A percentile compares a stretch with the other conserved stretches of the same genome.
Evolutionary conservation across 2,329 filamentous ascomycete species (phyloP).

Genomic region (Penicillium oxalicum): DNA sequence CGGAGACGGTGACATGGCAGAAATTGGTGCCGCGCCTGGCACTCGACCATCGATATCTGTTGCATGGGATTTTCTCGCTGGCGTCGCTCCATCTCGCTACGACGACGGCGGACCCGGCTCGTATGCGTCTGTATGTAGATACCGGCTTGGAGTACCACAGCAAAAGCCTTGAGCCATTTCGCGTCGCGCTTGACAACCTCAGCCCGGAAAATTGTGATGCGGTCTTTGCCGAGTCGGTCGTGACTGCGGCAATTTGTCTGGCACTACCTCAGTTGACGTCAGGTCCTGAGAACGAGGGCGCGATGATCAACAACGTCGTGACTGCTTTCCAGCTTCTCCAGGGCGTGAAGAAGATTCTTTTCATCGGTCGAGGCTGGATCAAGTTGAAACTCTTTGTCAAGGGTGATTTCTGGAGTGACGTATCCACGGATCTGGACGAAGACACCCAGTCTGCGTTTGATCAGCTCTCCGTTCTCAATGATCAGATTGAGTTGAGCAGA

Average conservation of each 20-base stretch:
- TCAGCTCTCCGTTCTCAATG: constrained; percentile 15
- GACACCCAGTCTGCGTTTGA: constrained; percentile 18
- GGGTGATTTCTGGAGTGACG: constrained; percentile 45
- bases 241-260: constrained; percentile 24
- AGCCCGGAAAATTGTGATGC: constrained; percentile 25
- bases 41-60: constrained; percentile 30
- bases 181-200: constrained; percentile 22
- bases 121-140: constrained; percentile 20
- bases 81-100: constrained; percentile 34
- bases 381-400: constrained; percentile 48
- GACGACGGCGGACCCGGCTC: constrained; percentile 13
- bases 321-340: constrained; percentile 25
- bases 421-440: constrained; percentile 14
- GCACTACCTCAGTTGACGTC: constrained; percentile 20
- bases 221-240: constrained; percentile 24
- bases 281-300: constrained; percentile 6
- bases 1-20: constrained; percentile 28
- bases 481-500: constrained; percentile 9
- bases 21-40: constrained; percentile 30
- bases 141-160: constrained; percentile 24
- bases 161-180: constrained; percentile 22
- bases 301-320: constrained; percentile 23
- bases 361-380: constrained; percentile 29
- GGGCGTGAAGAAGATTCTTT: constrained; percentile 24
- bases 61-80: constrained; percentile 34